A percentile compares a stretch with the other conserved stretches of the same genome.
These are phyloP conservation scores for Crithidia fasciculata DNA, from an alignment of 208 protist species.

Conservation along the genomic window DNA sequence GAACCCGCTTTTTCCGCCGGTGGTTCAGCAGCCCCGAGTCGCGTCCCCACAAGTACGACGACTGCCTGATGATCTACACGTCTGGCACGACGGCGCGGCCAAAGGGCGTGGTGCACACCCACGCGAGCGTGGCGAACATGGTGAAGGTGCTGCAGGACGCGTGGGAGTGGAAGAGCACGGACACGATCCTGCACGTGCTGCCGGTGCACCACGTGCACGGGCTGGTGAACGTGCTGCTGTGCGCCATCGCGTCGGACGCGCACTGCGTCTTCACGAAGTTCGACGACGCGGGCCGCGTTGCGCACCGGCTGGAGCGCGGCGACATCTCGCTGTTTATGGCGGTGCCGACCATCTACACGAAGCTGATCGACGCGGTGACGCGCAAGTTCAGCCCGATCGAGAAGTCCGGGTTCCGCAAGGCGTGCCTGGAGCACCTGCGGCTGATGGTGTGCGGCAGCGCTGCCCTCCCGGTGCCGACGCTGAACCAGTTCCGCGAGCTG, in stretches of 20 bases:
- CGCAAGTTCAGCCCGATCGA: constrained; percentile 50
- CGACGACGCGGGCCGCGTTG: constrained; percentile 72
- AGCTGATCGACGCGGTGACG: constrained; percentile 72
- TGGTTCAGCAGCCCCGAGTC: constrained; percentile 48
- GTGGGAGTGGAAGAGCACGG: constrained; percentile 91
- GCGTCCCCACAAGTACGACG: constrained; percentile 58
- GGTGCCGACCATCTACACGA: constrained; percentile 97
- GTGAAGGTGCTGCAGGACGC: constrained; percentile 77
- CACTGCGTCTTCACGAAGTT: constrained; percentile 79
- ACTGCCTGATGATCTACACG: constrained; percentile 94
- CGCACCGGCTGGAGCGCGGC: constrained; percentile 60
- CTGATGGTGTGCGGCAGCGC: constrained; percentile 97
- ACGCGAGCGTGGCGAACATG: constrained; percentile 86
- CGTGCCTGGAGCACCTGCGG: constrained; percentile 59
- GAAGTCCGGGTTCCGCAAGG: constrained; percentile 51
- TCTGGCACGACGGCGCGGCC: constrained; percentile 94
- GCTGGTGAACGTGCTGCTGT: constrained; percentile 93
- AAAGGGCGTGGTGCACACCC: constrained; percentile 94
- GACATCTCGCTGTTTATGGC: constrained; percentile 96
- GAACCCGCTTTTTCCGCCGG: constrained; percentile 65
- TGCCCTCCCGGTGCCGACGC: constrained; percentile 89
- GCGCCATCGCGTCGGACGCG: constrained; percentile 85
- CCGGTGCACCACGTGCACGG: constrained; percentile 98
- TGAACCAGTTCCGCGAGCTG: constrained; percentile 88
- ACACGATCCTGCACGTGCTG: constrained; percentile 93